Base-by-base conservation (phyloP, 1,284 basidiomycete genomes). In the Pterulicium gracile region DNA sequence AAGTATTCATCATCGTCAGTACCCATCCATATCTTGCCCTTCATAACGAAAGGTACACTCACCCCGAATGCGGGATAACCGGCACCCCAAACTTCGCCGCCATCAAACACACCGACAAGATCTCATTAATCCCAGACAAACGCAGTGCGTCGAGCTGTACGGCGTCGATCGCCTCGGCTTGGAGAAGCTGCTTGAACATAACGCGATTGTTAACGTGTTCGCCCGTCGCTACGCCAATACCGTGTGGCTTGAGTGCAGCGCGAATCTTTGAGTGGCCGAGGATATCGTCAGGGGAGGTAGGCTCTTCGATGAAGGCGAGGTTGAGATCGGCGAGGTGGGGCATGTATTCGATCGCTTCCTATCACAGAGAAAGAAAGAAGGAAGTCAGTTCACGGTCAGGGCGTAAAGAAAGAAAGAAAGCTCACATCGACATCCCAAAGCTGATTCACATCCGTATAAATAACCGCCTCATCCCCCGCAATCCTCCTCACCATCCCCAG, bases 381-480 rank as follows among this genome's bases (percentile, higher is more conserved):
- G 3, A 3, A 24, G 1, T 48, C 59, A 50, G 47, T 74, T 85
- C 86, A 88, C 10, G 86, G 86, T 56, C 79, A 79, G 60, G 84
- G 70, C 45, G 72, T 68, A 53, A 73, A 71, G 32, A 89, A 71
- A 59, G 55, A 87, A 43, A 84, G 79, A 58, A 88, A 79, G 12
- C 86, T 87, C 61, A 85, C 71, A 27, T 75, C 70, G 24, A 88
- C 87, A 53, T 88, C 84, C 84, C 84, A 88, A 21, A 88, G 81
- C 62, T 87, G 86, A 65, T 89, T 89, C 48, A 85, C 79, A 59
- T 89, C 87, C 50, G 89, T 81, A 85, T 88, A 88, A 49, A 88
- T 67, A 15, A 88, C 85, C 49, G 77, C 77, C 14, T 86, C 86
- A 0, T 84, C 82, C 3, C 84, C 82, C 17, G 84, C 84, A 3